Evolutionary conservation across 805 yeast genomes (phyloP), one percentile per base, ranked within the genome.

Genomic region (Isabelozyma pseudorhagii): DNA sequence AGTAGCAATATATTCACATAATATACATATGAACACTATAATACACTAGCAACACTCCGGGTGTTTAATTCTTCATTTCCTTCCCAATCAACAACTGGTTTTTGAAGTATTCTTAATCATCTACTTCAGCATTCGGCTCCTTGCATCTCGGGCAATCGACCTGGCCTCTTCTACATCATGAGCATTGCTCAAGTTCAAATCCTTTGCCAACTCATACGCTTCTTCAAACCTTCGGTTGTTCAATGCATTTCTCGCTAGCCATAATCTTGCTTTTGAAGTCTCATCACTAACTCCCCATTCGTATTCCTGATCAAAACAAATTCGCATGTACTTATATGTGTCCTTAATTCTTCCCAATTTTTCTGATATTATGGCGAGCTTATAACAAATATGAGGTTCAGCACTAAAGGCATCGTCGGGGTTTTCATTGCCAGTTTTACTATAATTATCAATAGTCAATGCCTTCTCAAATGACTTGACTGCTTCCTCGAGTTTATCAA

Each of bases 141-240:
- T 68, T 11, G 94, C 90, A 53, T 87, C 93, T 58, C 91, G 75
- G 0, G 93, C 89, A 31, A 92, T 85, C 0, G 85, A 77, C 41
- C 97, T 72, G 0, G 97, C 97, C 63, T 91, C 97, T 59, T 91
- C 97, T 15, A 91, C 82, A 60, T 88, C 96, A 49, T 84, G 89
- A 10, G 91, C 85, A n/a, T 87, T 80, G 28, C 93, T 96, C 47
- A 69, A 69, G 44, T 68, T 69, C 55, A 90, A 76, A 49, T 84
- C 88, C 48, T 81, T 79, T 1, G 96, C 94, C 61, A 86, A 81
- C 46, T 77, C 81, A 53, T 84, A 84, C 0, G 97, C 96, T 48
- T 72, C 77, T 44, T 81, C 82, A 72, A 79, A 91, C 52, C 82
- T 80, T 11, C 78, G 72, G 40, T 68, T 66, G 14, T 73, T 74